Base-by-base conservation (phyloP, 75 land plant species). In the Selaginella tamariscina region DNA sequence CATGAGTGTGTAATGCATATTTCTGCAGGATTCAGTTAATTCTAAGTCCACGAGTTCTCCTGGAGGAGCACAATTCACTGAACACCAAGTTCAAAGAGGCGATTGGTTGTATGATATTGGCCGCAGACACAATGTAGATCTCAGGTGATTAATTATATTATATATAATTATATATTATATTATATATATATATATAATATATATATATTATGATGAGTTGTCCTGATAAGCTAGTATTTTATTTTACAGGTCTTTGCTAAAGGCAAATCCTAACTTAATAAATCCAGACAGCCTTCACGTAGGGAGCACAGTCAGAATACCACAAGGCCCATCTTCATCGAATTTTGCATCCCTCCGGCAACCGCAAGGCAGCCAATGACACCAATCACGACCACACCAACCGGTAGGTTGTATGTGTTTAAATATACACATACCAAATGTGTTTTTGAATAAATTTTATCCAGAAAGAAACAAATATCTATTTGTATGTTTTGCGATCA, bases 21-120 rank as follows among this genome's bases (percentile, higher is more conserved):
- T n/a, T n/a, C n/a, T n/a, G n/a, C n/a, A n/a, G n/a, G n/a, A n/a
- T n/a, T n/a, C n/a, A n/a, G n/a, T n/a, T n/a, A n/a, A n/a, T n/a
- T n/a, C n/a, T n/a, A n/a, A n/a, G n/a, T n/a, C n/a, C n/a, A n/a
- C n/a, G n/a, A n/a, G n/a, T n/a, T n/a, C n/a, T n/a, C n/a, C n/a
- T 29, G 67, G 39, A 27, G 75, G 62, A 27, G 68, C 24, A 30
- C 75, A 74, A 20, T 75, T 74, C 26, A 64, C 64, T 30, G 77
- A 72, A 54, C 77, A 75, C 33, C 27, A 73, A 55, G 77, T 75
- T 8, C 76, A 72, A 26, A 60, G 76, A 72, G 77, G 77, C 22
- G 77, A 75, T 44, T 75, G 76, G 75, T 68, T 75, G 21, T 75
- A 72, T 64, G 68, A 75, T 20, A 75, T 75, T 8, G 55, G 77